These are phyloP conservation scores for Solanum bulbocastanum DNA, from an alignment of 257 asterid genomes.

Conservation along the genomic window DNA sequence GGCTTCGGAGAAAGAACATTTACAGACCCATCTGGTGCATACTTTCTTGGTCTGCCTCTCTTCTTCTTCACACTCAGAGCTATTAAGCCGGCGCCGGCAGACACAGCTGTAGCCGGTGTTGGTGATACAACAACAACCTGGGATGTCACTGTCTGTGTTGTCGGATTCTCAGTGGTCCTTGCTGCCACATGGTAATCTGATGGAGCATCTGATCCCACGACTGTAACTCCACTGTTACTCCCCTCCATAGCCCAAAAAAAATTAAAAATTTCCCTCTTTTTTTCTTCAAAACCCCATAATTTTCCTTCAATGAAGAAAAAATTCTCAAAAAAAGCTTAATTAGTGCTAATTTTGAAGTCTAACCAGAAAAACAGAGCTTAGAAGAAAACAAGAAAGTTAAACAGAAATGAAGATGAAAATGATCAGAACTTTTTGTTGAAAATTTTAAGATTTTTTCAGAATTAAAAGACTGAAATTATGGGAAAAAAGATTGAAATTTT, in stretches of 20 bases:
- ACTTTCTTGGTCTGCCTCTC: constrained; percentile 91
- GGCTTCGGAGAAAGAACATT: constrained; percentile 75
- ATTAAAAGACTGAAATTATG: constrained; percentile 10
- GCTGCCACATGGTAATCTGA: constrained; percentile 79
- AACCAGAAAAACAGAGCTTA: background rate
- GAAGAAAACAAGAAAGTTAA: background rate
- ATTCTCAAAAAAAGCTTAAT: background rate
- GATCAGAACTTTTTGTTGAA: background rate
- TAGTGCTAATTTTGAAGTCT: constrained; percentile 9
- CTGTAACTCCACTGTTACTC: constrained; percentile 65
- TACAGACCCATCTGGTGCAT: constrained; percentile 70
- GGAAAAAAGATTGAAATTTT: constrained; percentile 23
- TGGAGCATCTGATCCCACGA: constrained; percentile 94
- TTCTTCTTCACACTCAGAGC: constrained; percentile 52
- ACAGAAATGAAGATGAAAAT: background rate
- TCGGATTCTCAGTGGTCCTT: constrained; percentile 40
- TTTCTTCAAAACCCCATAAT: constrained; percentile 27
- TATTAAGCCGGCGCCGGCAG: constrained; percentile 1
- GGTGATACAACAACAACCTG: constrained; percentile 17
- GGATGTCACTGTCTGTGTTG: constrained; percentile 25
- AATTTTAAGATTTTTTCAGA: constrained; percentile 8
- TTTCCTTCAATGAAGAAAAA: constrained; percentile 2
- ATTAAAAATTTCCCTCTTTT: background rate
- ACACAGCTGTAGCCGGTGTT: constrained; percentile 16
- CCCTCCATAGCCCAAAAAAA: constrained; percentile 34